These are phyloP conservation scores for Grosmannia penicillata DNA, from an alignment of 2,329 filamentous ascomycete species.

Conservation along the genomic window DNA sequence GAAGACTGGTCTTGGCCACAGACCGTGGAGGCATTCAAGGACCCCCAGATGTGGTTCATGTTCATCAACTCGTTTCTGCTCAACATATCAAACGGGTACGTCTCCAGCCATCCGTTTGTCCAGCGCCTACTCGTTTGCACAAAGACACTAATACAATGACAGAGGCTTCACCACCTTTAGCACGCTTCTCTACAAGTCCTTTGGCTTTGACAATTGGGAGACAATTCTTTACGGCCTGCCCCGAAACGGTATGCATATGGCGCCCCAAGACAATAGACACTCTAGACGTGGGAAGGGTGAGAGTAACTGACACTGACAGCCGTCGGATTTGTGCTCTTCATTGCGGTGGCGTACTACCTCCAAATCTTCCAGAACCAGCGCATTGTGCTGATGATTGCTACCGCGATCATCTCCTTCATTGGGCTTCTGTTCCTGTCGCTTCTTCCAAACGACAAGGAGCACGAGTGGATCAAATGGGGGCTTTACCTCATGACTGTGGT, in stretches of 20 bases:
- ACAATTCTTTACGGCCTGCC: constrained; percentile 7
- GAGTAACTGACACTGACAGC: neutral
- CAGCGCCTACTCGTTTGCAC: constrained; percentile 1
- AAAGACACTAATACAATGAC: constrained; percentile 2
- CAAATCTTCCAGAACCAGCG: constrained; percentile 2
- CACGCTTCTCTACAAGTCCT: constrained; percentile 6
- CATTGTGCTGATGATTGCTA: constrained; percentile 17
- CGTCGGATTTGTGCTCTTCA: neutral
- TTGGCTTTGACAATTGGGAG: constrained; percentile 6
- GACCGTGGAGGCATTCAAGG: neutral
- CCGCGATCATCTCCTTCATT: constrained; percentile 29
- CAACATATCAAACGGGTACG: constrained; percentile 1
- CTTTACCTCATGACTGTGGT: constrained; percentile 34
- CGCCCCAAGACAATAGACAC: too few relatives aligned
- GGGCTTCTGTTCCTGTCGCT: constrained; percentile 36
- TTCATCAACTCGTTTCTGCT: constrained; percentile 1
- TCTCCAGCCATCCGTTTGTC: constrained; percentile 4
- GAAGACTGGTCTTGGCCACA: neutral
- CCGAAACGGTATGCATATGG: neutral
- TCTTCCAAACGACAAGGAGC: constrained; percentile 23
- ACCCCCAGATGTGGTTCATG: constrained; percentile 1
- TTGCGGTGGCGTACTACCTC: neutral
- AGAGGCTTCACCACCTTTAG: constrained; percentile 10
- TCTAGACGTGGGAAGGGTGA: neutral
- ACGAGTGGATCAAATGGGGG: constrained; percentile 27